Evolutionary conservation across 768 basidiomycete species (phyloP).

Genomic region (Saitozyma podzolica): DNA sequence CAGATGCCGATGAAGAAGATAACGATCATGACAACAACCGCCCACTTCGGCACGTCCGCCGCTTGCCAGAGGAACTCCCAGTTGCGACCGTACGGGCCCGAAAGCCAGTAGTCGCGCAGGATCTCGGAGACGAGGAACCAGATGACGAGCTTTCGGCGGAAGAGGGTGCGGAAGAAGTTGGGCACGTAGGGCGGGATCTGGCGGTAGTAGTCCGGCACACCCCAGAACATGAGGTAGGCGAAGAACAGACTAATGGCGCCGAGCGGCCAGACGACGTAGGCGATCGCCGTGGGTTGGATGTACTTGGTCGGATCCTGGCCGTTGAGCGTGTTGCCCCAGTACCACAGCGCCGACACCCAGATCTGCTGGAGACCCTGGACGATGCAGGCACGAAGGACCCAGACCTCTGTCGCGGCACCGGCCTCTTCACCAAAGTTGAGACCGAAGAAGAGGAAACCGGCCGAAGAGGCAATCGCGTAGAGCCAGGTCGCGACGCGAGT

Average conservation of each 20-base stretch:
- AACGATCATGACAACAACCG: constrained; percentile 74
- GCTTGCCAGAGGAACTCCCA: constrained; percentile 88
- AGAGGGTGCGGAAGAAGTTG: constrained; percentile 82
- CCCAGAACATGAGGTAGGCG: constrained; percentile 78
- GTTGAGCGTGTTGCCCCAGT: constrained; percentile 84
- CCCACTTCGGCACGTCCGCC: constrained; percentile 76
- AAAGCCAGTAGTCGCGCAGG: constrained; percentile 59
- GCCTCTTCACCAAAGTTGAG: constrained; percentile 97
- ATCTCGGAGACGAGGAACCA: constrained; percentile 95
- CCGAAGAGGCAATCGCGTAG: constrained; percentile 89
- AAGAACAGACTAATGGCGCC: constrained; percentile 72
- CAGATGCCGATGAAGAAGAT: constrained; percentile 86
- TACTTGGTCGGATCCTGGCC: constrained; percentile 56
- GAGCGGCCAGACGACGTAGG: constrained; percentile 77
- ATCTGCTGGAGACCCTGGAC: constrained; percentile 95
- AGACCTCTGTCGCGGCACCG: constrained; percentile 93
- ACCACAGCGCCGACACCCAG: constrained; percentile 94
- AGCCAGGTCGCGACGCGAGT: constrained; percentile 80
- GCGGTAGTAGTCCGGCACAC: constrained; percentile 70
- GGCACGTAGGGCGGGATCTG: constrained; percentile 92
- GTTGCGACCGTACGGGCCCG: constrained; percentile 67
- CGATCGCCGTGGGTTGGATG: constrained; percentile 80
- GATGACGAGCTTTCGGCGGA: constrained; percentile 84
- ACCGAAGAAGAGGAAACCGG: constrained; percentile 89
- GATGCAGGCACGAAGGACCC: constrained; percentile 85